Evolutionary conservation across 208 protist species (phyloP), one percentile per base, ranked within the genome.

Genomic region (Acanthamoeba castellanii): DNA sequence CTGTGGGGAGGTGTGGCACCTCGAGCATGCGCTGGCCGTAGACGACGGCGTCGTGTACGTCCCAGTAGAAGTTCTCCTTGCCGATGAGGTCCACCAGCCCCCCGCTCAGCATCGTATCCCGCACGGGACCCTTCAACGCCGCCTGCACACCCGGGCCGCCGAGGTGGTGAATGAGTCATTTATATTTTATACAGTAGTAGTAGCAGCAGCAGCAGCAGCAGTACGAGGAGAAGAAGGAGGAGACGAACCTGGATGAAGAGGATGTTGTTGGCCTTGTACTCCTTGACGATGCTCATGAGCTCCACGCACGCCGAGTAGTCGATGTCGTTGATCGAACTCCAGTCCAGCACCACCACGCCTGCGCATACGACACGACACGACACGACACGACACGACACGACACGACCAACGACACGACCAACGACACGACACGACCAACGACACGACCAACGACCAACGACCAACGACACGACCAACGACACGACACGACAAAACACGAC

Each of bases 221-320:
- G n/a, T n/a, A n/a, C n/a, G 52, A 20, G 11, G 37, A 52, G n/a
- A 16, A 22, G 52, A 34, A 9, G 81, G n/a, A 13, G 57, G 42
- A 32, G 2, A 14, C n/a, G 22, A 1, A 88, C 81, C 81, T 88
- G 81, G n/a, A 88, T 30, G 52, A 88, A 88, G n/a, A 90, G 57
- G 42, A 90, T 90, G 57, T 90, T 90, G 32, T 90, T 90, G 13
- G 50, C 82, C 57, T 90, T 90, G 82, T 90, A 90, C 57, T 90
- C 82, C n/a, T 64, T 57, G 11, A 90, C 82, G 37, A 90, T 64
- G 27, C 7, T 18, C 32, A 37, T 90, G 32, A 90, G 82, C 20
- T 64, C 82, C 27, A 70, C 50, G 52, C 82, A 90, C 6, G 82
- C 82, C 50, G 82, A 30, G 57, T 90, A 90, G 37, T 90, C 82